Evolutionary conservation across 2,329 filamentous ascomycete genomes (phyloP).

Genomic region (Beauveria brongniartii): DNA sequence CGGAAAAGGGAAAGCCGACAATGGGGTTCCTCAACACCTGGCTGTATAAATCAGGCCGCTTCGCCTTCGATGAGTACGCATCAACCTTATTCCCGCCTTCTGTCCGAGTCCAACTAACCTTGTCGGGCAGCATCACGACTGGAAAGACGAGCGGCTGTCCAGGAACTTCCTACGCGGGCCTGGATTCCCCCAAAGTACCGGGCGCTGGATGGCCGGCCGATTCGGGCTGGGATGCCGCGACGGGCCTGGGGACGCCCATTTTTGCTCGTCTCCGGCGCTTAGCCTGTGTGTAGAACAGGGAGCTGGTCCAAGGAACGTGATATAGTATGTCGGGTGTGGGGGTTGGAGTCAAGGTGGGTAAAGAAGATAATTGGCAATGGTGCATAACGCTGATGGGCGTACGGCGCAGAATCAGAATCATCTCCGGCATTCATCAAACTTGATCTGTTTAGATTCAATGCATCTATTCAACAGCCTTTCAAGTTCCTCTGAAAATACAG

Average conservation of each 20-base stretch:
- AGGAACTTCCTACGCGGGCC: conserved; percentile 19
- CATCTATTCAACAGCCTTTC: too few species aligned
- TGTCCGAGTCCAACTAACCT: not conserved
- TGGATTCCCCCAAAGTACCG: conserved; percentile 20
- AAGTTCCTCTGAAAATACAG: too few species aligned
- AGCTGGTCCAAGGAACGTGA: not conserved
- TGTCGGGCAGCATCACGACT: conserved; percentile 25
- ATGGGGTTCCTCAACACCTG: conserved; percentile 57
- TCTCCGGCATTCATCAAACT: too few species aligned
- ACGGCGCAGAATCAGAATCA: too few species aligned
- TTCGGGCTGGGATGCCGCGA: conserved; percentile 30
- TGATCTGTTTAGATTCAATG: too few species aligned
- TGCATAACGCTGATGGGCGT: too few species aligned
- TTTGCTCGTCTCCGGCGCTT: conserved; percentile 26
- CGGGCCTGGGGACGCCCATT: conserved; percentile 38
- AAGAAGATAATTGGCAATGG: too few species aligned
- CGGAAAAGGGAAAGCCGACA: conserved; percentile 42
- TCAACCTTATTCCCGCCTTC: not conserved
- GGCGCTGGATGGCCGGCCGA: conserved; percentile 22
- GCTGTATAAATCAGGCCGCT: conserved; percentile 37
- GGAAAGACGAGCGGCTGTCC: conserved; percentile 26
- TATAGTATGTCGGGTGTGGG: not conserved
- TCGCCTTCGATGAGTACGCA: conserved; percentile 29
- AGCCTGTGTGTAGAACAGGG: not conserved
- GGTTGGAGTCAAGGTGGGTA: not conserved